These are phyloP conservation scores for Tricholoma sp. DNA, from an alignment of 768 basidiomycete genomes.

Conservation along the genomic window DNA sequence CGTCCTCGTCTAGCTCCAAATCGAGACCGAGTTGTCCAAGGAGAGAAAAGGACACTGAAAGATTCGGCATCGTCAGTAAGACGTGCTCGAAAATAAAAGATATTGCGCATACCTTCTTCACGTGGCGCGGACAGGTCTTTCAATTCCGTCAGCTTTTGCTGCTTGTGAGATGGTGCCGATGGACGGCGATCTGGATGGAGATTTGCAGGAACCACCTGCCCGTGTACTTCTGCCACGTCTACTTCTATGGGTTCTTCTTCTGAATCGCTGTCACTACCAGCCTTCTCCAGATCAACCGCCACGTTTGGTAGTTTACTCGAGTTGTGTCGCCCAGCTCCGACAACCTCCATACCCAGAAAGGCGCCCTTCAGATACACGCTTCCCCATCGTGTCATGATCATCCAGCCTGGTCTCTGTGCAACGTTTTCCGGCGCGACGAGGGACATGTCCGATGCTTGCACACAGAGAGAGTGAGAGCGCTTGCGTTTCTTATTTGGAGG, in stretches of 20 bases:
- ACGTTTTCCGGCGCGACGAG: too few relatives aligned
- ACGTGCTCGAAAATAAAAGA: not conserved
- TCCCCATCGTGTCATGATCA: slow-evolving; percentile 62
- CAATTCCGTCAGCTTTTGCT: slow-evolving; percentile 32
- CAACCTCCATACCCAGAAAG: slow-evolving; percentile 53
- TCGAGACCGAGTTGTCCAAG: slow-evolving; percentile 71
- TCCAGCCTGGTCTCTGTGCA: slow-evolving; percentile 64
- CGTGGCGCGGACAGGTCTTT: slow-evolving; percentile 73
- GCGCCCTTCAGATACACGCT: slow-evolving; percentile 68
- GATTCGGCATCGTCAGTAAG: too few relatives aligned
- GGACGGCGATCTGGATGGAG: too few relatives aligned
- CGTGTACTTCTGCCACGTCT: too few relatives aligned
- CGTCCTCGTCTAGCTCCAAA: slow-evolving; percentile 58
- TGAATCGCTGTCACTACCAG: slow-evolving; percentile 9
- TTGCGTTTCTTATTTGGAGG: slow-evolving; percentile 42
- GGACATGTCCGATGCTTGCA: too few relatives aligned
- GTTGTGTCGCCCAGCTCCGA: too few relatives aligned
- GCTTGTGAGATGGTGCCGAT: too few relatives aligned
- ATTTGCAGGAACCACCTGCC: too few relatives aligned
- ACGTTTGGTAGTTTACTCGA: not conserved
- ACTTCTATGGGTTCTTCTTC: slow-evolving; percentile 13
- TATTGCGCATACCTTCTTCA: slow-evolving; percentile 53
- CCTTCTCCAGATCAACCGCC: slow-evolving; percentile 12
- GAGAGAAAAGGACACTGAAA: slow-evolving; percentile 60
- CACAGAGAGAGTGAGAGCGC: slow-evolving; percentile 22